phyloP scores from a whole-genome alignment of 306 rosid genomes.

The Ormosia emarginata region DNA sequence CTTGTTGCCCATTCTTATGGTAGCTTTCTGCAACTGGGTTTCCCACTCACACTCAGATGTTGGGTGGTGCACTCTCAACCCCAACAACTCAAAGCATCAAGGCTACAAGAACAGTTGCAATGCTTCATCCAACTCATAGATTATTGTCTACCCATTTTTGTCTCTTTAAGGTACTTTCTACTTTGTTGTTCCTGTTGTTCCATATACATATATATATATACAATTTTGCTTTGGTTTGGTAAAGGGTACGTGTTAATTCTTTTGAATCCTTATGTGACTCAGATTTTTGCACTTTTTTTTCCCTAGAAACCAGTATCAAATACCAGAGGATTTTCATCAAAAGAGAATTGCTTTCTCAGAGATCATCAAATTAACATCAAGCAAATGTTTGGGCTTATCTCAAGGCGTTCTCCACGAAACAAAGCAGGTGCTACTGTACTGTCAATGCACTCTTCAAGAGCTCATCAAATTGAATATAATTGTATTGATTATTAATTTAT shows the following conservation, averaged over 20 bases:
- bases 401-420: slow-evolving; percentile 34
- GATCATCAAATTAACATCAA: slow-evolving; percentile 50
- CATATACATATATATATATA: background rate
- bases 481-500: background rate
- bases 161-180: slow-evolving; percentile 40
- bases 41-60: slow-evolving; percentile 44
- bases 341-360: slow-evolving; percentile 45
- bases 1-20: slow-evolving; percentile 16
- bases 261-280: background rate
- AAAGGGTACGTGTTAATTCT: background rate
- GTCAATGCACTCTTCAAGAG: slow-evolving; percentile 1
- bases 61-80: slow-evolving; percentile 51
- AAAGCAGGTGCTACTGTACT: slow-evolving; percentile 43
- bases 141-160: slow-evolving; percentile 36
- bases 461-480: background rate
- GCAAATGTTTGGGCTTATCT: slow-evolving; percentile 34
- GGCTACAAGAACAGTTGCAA: slow-evolving; percentile 20
- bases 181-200: background rate
- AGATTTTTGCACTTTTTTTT: background rate
- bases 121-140: slow-evolving; percentile 29
- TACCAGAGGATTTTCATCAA: slow-evolving; percentile 58
- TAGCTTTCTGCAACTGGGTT: slow-evolving; percentile 2
- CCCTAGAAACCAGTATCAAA: slow-evolving; percentile 39
- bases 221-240: too few relatives aligned
- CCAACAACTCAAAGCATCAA: slow-evolving; percentile 39